Base-by-base conservation (phyloP, 371 early-diverging fungal species). In the Circinella minor region DNA sequence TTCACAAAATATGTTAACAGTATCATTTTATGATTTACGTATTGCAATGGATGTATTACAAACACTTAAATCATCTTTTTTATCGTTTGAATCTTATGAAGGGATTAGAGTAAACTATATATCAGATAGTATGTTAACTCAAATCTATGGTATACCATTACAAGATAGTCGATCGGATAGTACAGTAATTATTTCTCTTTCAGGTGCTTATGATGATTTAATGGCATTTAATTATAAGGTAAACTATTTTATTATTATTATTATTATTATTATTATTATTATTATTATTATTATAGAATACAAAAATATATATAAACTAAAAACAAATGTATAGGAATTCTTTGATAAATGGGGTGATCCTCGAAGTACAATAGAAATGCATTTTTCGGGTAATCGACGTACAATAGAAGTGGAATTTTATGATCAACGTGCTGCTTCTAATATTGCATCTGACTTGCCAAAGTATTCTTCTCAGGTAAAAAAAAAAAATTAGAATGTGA, bases 381-480 rank as follows among this genome's bases (percentile, higher is more conserved):
- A 67, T 2, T 55, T 20, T n/a, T 66, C 62, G 4, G 36, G 36
- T 27, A 47, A 14, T 36, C 66, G 71, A 4, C 39, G 43, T 3
- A 57, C 62, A 6, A 46, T 71, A 4, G 55, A 63, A 63, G 51
- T 71, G 3, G 71, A 71, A 14, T 71, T 63, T 36, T 66, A 47
- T 46, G 71, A 71, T 38, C 47, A 46, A 15, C 62, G 71, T 11
- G 54, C 43, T 10, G 71, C 71, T 20, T 20, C 61, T 38, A 38
- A 54, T 20, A 34, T 67, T 8, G 20, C 36, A 18, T 36, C 39
- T 39, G 48, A 61, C n/a, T n/a, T 71, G 49, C 60, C 66, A 39
- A 59, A 36, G 5, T 62, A 71, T 20, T 54, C 36, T n/a, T 67
- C 36, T 15, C 55, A 66, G 55, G 71, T 71, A 71, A 34, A 9